Conservation (phyloP, 257 asterid genomes). For the Jacaranda copaia region DNA sequence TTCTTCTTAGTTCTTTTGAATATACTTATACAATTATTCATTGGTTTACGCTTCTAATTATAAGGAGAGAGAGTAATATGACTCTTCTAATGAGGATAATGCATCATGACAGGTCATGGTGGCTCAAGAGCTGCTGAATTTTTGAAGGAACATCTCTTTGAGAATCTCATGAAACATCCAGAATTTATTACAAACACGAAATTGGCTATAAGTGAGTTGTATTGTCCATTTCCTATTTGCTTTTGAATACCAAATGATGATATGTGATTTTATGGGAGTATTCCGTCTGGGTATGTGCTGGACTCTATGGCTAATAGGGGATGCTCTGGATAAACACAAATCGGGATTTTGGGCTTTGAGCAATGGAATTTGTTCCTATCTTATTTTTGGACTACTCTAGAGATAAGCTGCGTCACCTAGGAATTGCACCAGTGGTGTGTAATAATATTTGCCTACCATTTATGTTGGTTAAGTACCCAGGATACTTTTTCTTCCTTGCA, state of each 20-base stretch:
- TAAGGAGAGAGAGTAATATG: slow-evolving; percentile 25
- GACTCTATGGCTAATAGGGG: neutral
- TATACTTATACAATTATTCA: slow-evolving; percentile 8
- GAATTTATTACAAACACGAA: slow-evolving; percentile 69
- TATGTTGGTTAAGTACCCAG: no score
- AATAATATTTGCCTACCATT: no score
- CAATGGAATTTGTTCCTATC: no score
- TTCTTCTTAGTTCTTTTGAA: slow-evolving; percentile 4
- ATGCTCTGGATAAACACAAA: slow-evolving; percentile 15
- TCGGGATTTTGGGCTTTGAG: neutral
- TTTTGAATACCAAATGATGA: slow-evolving; percentile 14
- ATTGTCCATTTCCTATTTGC: slow-evolving; percentile 3
- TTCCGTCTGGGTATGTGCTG: neutral
- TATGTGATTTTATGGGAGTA: slow-evolving; percentile 27
- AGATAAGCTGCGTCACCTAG: no score
- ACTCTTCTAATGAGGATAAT: slow-evolving; percentile 37
- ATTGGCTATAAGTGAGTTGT: slow-evolving; percentile 89
- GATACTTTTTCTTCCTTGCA: no score
- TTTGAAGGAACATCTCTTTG: slow-evolving; percentile 92
- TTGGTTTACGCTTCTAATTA: slow-evolving; percentile 26
- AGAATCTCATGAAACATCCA: slow-evolving; percentile 88
- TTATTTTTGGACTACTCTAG: no score
- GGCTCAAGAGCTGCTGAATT: slow-evolving; percentile 98
- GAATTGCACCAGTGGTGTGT: no score
- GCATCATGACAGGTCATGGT: slow-evolving; percentile 85